Base-by-base conservation (phyloP, 129 eudicot species). In the Silybum marianum region DNA sequence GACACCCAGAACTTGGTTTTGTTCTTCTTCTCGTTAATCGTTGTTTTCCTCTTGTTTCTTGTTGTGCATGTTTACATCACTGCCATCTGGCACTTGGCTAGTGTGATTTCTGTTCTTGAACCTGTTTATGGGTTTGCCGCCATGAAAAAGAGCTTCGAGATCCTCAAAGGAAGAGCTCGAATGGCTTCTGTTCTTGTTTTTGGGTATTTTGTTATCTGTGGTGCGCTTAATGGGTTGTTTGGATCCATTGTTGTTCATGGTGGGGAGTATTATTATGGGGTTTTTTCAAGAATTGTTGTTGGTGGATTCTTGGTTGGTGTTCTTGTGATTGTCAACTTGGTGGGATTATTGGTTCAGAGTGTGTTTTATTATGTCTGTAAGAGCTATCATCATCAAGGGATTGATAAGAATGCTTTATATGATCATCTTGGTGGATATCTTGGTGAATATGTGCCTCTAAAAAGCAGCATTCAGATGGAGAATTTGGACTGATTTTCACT, bases 401-500 rank as follows among this genome's bases (percentile, higher is more conserved):
- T 93, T 73, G 97, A 93, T 82, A 93, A 90, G 91, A 86, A 83
- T 40, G 97, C 92, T 6, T 79, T 90, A 78, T 89, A 89, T 80
- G 96, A 93, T 88, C 97, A 93, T 84, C 93, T 93, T 77, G 97
- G 95, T 78, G 97, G 97, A 0, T 92, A 92, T 80, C 93, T 94
- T 39, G 98, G 98, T 18, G 98, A 94, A 69, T 92, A 92, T 80
- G 98, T 94, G 83, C 98, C 98, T 25, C 92, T 94, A 3, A 94
- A 94, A 84, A 94, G 97, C 96, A 92, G 86, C 88, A 85, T 94
- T 90, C 98, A 94, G 88, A 87, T 94, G 97, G 98, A 94, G 74
- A 89, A 87, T 74, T 82, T 94, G 86, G 98, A 77, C 89, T 83
- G 84, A 72, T 25, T 89, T 81, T 84, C 66, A 42, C 44, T 11